These are phyloP conservation scores for Podospora comata DNA, from an alignment of 495 filamentous ascomycete genomes.

Conservation along the genomic window DNA sequence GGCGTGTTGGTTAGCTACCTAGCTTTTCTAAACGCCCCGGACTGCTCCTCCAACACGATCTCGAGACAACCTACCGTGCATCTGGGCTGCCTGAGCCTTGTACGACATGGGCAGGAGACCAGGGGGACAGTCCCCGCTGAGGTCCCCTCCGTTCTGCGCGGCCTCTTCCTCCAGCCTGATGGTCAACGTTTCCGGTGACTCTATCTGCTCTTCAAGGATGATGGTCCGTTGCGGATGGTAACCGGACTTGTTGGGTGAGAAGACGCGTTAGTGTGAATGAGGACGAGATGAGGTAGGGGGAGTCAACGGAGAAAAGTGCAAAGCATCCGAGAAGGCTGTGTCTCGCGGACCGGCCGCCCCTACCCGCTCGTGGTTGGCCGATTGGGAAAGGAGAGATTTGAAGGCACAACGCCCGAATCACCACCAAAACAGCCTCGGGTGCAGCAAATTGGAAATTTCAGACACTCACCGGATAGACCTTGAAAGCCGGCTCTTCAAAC, in stretches of 20 bases:
- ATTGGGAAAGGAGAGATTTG: neutral
- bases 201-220: slow-evolving; percentile 48
- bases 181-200: slow-evolving; percentile 49
- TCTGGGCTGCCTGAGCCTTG: slow-evolving; percentile 44
- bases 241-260: slow-evolving; percentile 37
- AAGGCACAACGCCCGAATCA: neutral
- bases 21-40: slow-evolving; percentile 21
- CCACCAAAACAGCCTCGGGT: neutral
- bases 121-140: slow-evolving; percentile 47
- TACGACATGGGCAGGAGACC: slow-evolving; percentile 51
- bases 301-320: neutral
- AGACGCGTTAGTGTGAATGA: slow-evolving; percentile 9
- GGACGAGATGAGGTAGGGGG: neutral
- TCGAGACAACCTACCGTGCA: slow-evolving; percentile 45
- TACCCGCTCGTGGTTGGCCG: neutral
- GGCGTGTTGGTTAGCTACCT: slow-evolving; percentile 12
- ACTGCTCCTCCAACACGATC: neutral
- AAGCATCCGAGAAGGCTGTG: neutral
- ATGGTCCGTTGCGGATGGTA: slow-evolving; percentile 48
- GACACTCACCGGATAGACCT: slow-evolving; percentile 51
- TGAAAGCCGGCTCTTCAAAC: slow-evolving; percentile 48
- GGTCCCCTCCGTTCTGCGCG: slow-evolving; percentile 46
- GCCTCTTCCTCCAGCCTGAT: slow-evolving; percentile 49
- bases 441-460: neutral
- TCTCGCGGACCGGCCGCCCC: neutral